Evolutionary conservation across 2,329 filamentous ascomycete species (phyloP).

Genomic region (Fusarium drepaniforme): DNA sequence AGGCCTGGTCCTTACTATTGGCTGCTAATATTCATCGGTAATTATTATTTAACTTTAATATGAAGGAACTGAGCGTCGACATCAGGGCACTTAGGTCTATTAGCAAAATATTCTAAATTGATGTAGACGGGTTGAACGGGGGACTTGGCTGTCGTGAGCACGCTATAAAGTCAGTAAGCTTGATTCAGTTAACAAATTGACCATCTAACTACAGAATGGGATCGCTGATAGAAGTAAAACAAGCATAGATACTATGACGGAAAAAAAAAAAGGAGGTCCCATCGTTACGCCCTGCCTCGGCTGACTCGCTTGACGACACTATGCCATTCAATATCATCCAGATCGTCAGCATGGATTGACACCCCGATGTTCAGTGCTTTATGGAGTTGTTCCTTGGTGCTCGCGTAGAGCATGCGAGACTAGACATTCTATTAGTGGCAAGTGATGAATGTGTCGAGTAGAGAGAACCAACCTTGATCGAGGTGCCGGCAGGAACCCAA

Average conservation of each 20-base stretch:
- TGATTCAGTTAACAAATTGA: too few species aligned
- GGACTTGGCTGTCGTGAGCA: too few species aligned
- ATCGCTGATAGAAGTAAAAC: too few species aligned
- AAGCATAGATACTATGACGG: too few species aligned
- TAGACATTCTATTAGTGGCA: neutral
- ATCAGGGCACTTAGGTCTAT: neutral
- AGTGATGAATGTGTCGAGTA: neutral
- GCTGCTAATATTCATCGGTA: neutral
- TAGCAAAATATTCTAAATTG: too few species aligned
- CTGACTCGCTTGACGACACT: neutral
- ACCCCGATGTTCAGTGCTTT: neutral
- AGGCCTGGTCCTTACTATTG: neutral
- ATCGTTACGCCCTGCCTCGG: neutral
- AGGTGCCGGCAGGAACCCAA: neutral
- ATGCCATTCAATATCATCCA: constrained; percentile 2
- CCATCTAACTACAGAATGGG: too few species aligned
- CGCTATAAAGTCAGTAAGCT: too few species aligned
- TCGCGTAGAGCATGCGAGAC: neutral
- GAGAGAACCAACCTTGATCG: neutral
- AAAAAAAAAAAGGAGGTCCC: neutral
- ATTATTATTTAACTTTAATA: neutral
- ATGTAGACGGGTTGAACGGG: too few species aligned
- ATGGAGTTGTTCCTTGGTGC: neutral
- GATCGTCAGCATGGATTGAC: neutral
- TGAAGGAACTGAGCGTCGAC: too few species aligned